Evolutionary conservation across 1,284 basidiomycete genomes (phyloP).

Genomic region (Anthracocystis panici-leucophaei): DNA sequence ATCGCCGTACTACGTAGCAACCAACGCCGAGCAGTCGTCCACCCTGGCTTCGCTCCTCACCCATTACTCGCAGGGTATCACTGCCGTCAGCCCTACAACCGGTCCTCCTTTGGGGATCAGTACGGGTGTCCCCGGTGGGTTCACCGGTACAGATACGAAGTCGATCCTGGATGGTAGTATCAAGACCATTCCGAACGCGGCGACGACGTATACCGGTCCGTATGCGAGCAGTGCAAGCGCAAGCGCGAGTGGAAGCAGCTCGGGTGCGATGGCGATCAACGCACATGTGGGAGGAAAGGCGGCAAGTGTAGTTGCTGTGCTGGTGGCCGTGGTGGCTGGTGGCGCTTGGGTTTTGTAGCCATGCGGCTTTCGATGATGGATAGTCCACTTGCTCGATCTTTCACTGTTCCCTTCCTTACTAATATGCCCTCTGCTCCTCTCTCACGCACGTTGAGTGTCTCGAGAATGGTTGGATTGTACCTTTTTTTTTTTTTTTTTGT

Average conservation of each 20-base stretch:
- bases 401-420: not conserved
- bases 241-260: not conserved
- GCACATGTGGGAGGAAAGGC: not conserved
- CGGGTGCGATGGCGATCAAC: not conserved
- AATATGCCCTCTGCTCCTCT: not conserved
- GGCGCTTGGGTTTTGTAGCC: slow-evolving; percentile 22
- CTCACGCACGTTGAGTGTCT: too few species aligned
- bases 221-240: not conserved
- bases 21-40: slow-evolving; percentile 31
- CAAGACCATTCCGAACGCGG: slow-evolving; percentile 41
- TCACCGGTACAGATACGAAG: slow-evolving; percentile 26
- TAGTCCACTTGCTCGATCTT: not conserved
- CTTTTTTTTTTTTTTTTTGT: too few species aligned
- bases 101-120: slow-evolving; percentile 33
- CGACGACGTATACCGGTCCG: slow-evolving; percentile 42
- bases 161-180: slow-evolving; percentile 39
- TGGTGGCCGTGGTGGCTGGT: slow-evolving; percentile 14
- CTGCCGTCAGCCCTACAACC: slow-evolving; percentile 38
- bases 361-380: not conserved
- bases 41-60: slow-evolving; percentile 34
- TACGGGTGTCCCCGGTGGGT: slow-evolving; percentile 38
- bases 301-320: not conserved
- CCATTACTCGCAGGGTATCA: slow-evolving; percentile 46
- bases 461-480: too few species aligned
- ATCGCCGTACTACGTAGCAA: slow-evolving; percentile 39